These are phyloP conservation scores for Myxozyma udenii DNA, from an alignment of 805 yeast species.

Conservation along the genomic window DNA sequence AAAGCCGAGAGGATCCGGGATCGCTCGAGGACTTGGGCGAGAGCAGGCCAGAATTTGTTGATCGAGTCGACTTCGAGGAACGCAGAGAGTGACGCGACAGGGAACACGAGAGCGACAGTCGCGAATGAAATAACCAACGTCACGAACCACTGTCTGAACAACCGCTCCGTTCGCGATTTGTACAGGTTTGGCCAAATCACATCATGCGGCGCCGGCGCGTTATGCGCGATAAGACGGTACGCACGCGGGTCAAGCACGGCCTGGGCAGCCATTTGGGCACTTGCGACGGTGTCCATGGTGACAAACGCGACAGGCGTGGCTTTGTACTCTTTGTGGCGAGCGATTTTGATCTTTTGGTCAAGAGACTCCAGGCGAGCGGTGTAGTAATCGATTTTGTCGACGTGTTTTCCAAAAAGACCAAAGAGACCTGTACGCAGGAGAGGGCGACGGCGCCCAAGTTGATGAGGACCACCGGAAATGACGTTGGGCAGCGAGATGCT, in stretches of 20 bases:
- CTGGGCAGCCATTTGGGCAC: slow-evolving; percentile 96
- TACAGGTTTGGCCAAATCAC: slow-evolving; percentile 90
- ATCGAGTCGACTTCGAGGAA: slow-evolving; percentile 76
- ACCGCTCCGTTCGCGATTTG: slow-evolving; percentile 68
- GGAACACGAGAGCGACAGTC: slow-evolving; percentile 71
- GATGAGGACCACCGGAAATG: slow-evolving; percentile 7
- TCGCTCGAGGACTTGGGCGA: slow-evolving; percentile 63
- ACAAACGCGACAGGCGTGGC: slow-evolving; percentile 90
- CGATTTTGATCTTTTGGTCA: slow-evolving; percentile 65
- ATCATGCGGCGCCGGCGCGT: slow-evolving; percentile 97
- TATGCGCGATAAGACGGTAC: slow-evolving; percentile 69
- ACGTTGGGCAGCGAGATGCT: slow-evolving; percentile 17
- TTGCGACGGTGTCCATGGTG: slow-evolving; percentile 91
- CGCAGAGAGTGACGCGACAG: slow-evolving; percentile 82
- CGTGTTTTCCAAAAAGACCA: slow-evolving; percentile 63
- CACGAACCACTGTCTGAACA: slow-evolving; percentile 59
- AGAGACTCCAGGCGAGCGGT: slow-evolving; percentile 64
- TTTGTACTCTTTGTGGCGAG: slow-evolving; percentile 66
- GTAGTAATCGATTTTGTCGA: slow-evolving; percentile 79
- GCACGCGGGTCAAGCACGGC: slow-evolving; percentile 90
- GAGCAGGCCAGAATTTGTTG: slow-evolving; percentile 72
- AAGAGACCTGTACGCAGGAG: slow-evolving; percentile 55
- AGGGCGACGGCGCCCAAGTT: slow-evolving; percentile 49
- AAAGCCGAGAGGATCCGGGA: slow-evolving; percentile 71
- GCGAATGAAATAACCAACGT: slow-evolving; percentile 64